Percentiles rank a stretch among this genome's conserved stretches.
These are phyloP conservation scores for Trapa incisa DNA, from an alignment of 345 rosid species.

Conservation along the genomic window DNA sequence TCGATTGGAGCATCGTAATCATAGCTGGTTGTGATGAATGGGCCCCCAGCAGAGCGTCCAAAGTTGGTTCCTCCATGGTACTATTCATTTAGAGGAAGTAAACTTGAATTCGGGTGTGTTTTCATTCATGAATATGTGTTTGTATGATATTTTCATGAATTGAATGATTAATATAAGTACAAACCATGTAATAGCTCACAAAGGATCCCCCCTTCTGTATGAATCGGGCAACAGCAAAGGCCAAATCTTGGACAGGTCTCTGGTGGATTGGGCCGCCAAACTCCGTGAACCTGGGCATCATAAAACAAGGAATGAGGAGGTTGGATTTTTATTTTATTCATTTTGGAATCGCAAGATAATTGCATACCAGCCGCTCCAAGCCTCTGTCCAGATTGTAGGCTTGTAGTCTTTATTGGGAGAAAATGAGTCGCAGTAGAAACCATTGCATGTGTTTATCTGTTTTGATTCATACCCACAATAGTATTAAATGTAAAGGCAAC, in stretches of 20 bases:
- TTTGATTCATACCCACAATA: slow-evolving; percentile 10
- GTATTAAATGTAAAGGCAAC: background rate
- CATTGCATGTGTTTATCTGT: slow-evolving; percentile 97
- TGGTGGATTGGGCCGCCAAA: slow-evolving; percentile 89
- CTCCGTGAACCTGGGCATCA: slow-evolving; percentile 62
- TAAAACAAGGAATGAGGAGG: background rate
- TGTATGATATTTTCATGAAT: background rate
- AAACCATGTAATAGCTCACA: slow-evolving; percentile 91
- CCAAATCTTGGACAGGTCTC: slow-evolving; percentile 97
- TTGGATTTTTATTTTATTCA: background rate
- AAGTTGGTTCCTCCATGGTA: slow-evolving; percentile 99
- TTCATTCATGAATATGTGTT: too few species aligned
- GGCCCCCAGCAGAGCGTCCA: slow-evolving; percentile 97
- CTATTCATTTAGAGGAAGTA: slow-evolving; percentile 25
- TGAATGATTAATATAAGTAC: slow-evolving; percentile 1
- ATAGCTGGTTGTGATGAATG: slow-evolving; percentile 92
- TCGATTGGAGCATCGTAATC: slow-evolving; percentile 96
- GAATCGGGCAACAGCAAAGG: slow-evolving; percentile 89
- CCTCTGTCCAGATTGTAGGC: slow-evolving; percentile 96
- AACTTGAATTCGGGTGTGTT: background rate
- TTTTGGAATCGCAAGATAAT: background rate
- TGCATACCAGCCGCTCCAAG: slow-evolving; percentile 97
- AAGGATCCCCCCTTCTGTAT: slow-evolving; percentile 96
- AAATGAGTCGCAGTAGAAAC: slow-evolving; percentile 95
- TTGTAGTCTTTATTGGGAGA: slow-evolving; percentile 92